Evolutionary conservation across 768 basidiomycete genomes (phyloP), one percentile per base, ranked within the genome.

Genomic region (Ramaria rubella): DNA sequence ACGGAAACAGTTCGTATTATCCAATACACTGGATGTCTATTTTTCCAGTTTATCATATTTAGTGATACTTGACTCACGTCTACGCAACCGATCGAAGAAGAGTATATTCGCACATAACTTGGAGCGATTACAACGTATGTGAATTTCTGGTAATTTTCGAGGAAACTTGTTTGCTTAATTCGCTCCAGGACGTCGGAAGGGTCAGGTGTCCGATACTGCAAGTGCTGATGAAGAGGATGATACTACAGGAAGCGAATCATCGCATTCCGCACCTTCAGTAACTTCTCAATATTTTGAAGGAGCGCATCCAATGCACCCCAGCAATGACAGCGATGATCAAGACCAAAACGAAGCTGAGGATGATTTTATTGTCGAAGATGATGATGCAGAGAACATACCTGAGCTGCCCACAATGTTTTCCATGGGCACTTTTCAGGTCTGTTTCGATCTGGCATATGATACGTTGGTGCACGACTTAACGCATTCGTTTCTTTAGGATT

Each of bases 351-450:
- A 65, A 38, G 60, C 63, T 2, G 64, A 61, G 1, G 69, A 72
- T 7, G 68, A 73, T 0, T 73, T 70, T 31, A 87, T 89, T 59
- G 83, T 90, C 30, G 81, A 89, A 34, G 87, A 90, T 59, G 82
- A 85, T 58, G 63, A 68, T 23, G 74, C 67, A 7, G 67, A 58
- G 24, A 72, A 64, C 0, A 64, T 67, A 3, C 68, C 78, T 19
- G 69, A 76, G 33, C 74, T 91, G n/a, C 90, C 90, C 8, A 75
- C 76, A 51, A 81, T 86, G 63, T 95, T 90, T 71, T 92, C 89
- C 68, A 83, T 88, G 83, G 79, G 79, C 54, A 76, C 83, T 1
- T 85, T 87, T 65, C 83, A 91, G 26, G 52, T 54, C 24, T n/a
- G 36, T 17, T 14, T 40, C 43, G 21, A 8, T 44, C 17, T 26